Evolutionary conservation across 2,329 filamentous ascomycete species (phyloP).

Genomic region (Plectosphaerella sp.): DNA sequence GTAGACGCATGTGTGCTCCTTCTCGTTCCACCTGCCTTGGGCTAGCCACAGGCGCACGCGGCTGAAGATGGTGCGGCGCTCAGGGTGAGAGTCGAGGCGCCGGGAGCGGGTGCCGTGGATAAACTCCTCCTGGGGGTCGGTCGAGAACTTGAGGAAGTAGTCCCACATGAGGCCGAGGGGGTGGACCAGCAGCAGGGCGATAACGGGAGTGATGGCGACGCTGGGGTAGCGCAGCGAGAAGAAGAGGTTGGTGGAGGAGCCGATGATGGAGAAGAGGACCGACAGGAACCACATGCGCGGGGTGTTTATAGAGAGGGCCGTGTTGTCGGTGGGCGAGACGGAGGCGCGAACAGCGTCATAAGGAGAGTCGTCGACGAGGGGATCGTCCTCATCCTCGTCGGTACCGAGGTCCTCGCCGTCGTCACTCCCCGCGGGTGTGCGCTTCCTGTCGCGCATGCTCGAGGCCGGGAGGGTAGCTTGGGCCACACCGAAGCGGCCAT

Average conservation of each 20-base stretch:
- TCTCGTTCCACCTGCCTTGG: conserved; percentile 81
- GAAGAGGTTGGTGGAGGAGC: conserved; percentile 81
- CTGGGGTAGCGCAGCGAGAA: conserved; percentile 89
- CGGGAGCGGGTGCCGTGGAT: conserved; percentile 25
- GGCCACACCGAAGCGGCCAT: conserved; percentile 47
- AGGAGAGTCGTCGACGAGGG: conserved; percentile 64
- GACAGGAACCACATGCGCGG: conserved; percentile 84
- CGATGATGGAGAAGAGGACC: conserved; percentile 74
- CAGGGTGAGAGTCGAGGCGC: conserved; percentile 9
- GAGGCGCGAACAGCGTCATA: conserved; percentile 78
- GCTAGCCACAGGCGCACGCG: conserved; percentile 68
- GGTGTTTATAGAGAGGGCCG: conserved; percentile 75
- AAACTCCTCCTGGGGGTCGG: conserved; percentile 33
- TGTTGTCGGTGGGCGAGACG: conserved; percentile 71
- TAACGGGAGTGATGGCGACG: conserved; percentile 84
- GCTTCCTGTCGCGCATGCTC: conserved; percentile 32
- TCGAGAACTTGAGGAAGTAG: conserved; percentile 47
- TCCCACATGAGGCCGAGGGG: conserved; percentile 81
- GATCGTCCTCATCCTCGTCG: conserved; percentile 37
- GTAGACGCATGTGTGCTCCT: conserved; percentile 84
- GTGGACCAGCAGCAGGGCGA: conserved; percentile 79
- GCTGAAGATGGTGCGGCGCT: conserved; percentile 21
- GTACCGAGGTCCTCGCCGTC: conserved; percentile 23
- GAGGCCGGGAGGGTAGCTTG: conserved; percentile 42
- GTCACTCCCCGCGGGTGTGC: conserved; percentile 12